Base-by-base conservation (phyloP, 345 rosid species). In the Toxicodendron radicans region DNA sequence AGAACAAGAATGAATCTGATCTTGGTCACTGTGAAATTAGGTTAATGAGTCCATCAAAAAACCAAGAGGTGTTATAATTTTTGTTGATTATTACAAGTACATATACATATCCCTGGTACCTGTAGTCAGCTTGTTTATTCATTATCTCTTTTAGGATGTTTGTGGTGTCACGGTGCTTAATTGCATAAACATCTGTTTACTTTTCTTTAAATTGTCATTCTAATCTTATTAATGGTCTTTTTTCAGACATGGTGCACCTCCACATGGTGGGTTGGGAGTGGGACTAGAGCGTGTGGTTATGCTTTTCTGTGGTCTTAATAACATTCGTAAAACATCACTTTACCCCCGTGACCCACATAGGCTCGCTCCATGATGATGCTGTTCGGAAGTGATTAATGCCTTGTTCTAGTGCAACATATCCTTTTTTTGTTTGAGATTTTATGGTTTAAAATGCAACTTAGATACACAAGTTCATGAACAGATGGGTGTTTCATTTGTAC, bases 231-330 rank as follows among this genome's bases (percentile, higher is more conserved):
- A 68, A 74, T 70, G 53, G 27, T 73, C 23, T 58, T 53, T 60
- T 27, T 71, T 54, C 83, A 94, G 95, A 79, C 91, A 87, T 52
- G 98, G 98, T 41, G 92, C 89, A 4, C 90, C 99, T 49, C 97
- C 91, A 0, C 99, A 92, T 27, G 99, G 96, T n/a, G 97, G 98
- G 10, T 93, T 95, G 30, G 94, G 98, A 56, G 93, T 82, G 21
- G 98, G 97, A 21, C 64, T 93, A 77, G 98, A 95, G 80, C 87
- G 94, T 8, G 94, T 92, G 59, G 93, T 95, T 7, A 95, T 95
- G 98, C 87, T 92, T 13, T 95, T 90, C 76, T 91, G 89, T 24
- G 96, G 86, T 7, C 85, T 90, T 64, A 89, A 91, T 33, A 90
- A 92, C 85, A 91, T 95, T 66, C 83, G 92, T 38, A 90, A 90